These are phyloP conservation scores for Beverwykella pulmonaria DNA, from an alignment of 495 filamentous ascomycete genomes.

Conservation along the genomic window DNA sequence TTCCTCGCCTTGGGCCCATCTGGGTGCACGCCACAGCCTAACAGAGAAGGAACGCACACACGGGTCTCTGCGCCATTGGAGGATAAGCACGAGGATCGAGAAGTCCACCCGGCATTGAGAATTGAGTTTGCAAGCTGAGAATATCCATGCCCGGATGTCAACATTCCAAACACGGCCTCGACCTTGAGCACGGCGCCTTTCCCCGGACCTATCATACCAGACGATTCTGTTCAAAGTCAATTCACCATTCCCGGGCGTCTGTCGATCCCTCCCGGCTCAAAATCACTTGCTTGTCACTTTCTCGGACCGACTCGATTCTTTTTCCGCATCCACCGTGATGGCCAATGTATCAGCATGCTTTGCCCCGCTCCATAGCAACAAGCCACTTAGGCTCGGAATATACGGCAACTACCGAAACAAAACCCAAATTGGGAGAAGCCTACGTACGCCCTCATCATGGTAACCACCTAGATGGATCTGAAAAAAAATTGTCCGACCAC, in stretches of 20 bases:
- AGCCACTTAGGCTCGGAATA: background rate
- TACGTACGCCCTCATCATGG: background rate
- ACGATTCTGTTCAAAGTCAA: too few relatives aligned
- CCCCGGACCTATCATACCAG: background rate
- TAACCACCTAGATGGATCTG: background rate
- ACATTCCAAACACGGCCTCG: background rate
- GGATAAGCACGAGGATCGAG: background rate
- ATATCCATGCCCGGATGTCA: background rate
- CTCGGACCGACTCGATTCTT: background rate
- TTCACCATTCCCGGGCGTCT: too few relatives aligned
- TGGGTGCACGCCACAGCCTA: background rate
- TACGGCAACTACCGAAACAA: background rate
- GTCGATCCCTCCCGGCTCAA: background rate
- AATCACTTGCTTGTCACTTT: background rate
- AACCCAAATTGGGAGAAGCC: background rate
- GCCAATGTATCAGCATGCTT: background rate
- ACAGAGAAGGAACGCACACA: background rate
- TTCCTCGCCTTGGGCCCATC: background rate
- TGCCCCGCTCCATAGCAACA: background rate
- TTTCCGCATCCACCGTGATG: background rate
- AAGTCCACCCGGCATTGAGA: background rate
- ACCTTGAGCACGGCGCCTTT: background rate
- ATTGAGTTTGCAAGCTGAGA: background rate
- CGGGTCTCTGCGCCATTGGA: background rate
- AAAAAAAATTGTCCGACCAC: background rate